A percentile compares a stretch with the other conserved stretches of the same genome.
Evolutionary conservation across 371 early-diverging fungal species (phyloP).

Genomic region (Haplosporangium sp.): DNA sequence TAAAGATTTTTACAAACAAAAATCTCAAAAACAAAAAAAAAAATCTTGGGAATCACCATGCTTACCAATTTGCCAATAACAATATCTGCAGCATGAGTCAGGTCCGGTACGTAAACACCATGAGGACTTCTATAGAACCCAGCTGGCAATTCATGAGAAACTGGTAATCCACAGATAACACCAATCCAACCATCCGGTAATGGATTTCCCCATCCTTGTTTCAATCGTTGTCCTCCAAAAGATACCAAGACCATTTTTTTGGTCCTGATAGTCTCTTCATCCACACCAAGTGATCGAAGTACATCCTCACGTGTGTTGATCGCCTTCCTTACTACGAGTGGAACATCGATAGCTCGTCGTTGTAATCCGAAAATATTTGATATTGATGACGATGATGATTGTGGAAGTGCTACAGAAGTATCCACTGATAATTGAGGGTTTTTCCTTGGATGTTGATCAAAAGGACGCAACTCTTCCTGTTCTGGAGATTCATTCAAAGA

Average conservation of each 20-base stretch:
- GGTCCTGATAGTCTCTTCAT: conserved; percentile 63
- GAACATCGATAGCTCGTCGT: conserved; percentile 48
- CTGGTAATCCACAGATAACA: conserved; percentile 75
- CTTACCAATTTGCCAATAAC: conserved; percentile 78
- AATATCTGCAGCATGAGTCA: conserved; percentile 80
- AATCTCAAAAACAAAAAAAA: neutral
- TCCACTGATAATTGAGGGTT: conserved; percentile 8
- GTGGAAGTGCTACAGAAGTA: neutral
- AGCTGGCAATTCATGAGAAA: conserved; percentile 61
- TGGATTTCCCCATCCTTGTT: conserved; percentile 65
- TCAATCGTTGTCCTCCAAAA: conserved; percentile 80
- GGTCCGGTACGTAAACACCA: conserved; percentile 81
- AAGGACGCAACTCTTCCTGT: neutral
- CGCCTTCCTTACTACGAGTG: conserved; percentile 49
- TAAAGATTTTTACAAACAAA: neutral
- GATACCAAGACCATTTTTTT: conserved; percentile 76
- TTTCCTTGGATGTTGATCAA: neutral
- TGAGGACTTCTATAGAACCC: conserved; percentile 71
- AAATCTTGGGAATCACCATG: neutral
- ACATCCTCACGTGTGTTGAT: conserved; percentile 71
- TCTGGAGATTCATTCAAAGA: neutral
- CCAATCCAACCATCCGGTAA: conserved; percentile 84
- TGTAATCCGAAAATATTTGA: conserved; percentile 4
- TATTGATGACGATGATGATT: too few species aligned
- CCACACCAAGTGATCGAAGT: conserved; percentile 68